phyloP scores from a whole-genome alignment of 2,329 filamentous ascomycete genomes.

The Dothistroma pini region DNA sequence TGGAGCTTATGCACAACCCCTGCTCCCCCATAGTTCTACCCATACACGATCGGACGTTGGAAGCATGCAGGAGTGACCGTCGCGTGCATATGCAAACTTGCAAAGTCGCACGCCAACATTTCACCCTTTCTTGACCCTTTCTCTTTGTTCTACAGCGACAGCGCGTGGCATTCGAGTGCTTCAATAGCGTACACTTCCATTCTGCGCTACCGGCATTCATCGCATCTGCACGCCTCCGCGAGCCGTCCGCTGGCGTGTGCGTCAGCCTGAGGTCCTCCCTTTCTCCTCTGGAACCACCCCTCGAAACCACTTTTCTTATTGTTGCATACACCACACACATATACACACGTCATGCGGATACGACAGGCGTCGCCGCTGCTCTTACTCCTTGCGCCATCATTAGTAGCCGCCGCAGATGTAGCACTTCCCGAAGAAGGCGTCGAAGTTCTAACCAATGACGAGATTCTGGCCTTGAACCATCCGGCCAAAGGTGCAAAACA shows the following conservation, averaged over 20 bases:
- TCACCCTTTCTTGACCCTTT: background rate
- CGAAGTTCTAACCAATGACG: conserved; percentile 25
- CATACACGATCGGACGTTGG: background rate
- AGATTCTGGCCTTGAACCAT: conserved; percentile 26
- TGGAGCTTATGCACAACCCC: background rate
- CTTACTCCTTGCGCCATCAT: conserved; percentile 56
- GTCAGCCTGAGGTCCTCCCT: conserved; percentile 5
- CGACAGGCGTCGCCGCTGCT: conserved; percentile 48
- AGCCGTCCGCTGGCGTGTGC: background rate
- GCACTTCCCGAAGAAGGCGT: conserved; percentile 11
- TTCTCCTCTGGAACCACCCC: background rate
- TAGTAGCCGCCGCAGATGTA: conserved; percentile 47
- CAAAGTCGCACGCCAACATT: background rate
- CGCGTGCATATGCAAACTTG: background rate
- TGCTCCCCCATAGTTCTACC: background rate
- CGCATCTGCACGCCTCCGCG: background rate
- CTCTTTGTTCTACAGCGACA: background rate
- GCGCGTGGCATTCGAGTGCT: background rate
- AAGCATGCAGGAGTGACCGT: background rate
- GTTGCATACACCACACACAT: background rate
- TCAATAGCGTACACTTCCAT: background rate
- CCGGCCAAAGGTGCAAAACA: conserved; percentile 13
- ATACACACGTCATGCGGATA: conserved; percentile 55
- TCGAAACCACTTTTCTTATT: background rate
- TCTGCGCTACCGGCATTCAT: background rate